Percentiles rank a stretch among this genome's conserved stretches.
These are phyloP conservation scores for Colletotrichum navitas DNA, from an alignment of 2,329 filamentous ascomycete species.

Conservation along the genomic window DNA sequence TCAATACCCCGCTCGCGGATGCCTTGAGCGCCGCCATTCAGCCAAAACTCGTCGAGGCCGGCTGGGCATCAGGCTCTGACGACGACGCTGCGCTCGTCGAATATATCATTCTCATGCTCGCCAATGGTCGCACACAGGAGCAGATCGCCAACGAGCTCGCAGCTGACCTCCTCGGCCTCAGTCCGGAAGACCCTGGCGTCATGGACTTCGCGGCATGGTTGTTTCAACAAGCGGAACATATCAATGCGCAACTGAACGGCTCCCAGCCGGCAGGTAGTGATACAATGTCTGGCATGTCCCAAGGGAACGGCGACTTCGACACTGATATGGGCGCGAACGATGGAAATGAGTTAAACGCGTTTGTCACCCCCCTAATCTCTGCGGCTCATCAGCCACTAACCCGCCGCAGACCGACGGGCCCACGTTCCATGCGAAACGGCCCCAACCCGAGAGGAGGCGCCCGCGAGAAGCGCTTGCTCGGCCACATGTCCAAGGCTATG, in stretches of 20 bases:
- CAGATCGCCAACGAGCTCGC: slow-evolving; percentile 91
- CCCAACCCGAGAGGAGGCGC: slow-evolving; percentile 64
- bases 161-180: slow-evolving; percentile 85
- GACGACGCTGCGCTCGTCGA: slow-evolving; percentile 90
- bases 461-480: slow-evolving; percentile 85
- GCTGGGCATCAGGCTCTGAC: slow-evolving; percentile 84
- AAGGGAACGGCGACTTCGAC: slow-evolving; percentile 67
- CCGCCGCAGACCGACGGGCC: slow-evolving; percentile 83
- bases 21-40: slow-evolving; percentile 86
- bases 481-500: slow-evolving; percentile 86
- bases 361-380: slow-evolving; percentile 53
- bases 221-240: slow-evolving; percentile 83
- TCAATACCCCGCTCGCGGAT: slow-evolving; percentile 86
- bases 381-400: slow-evolving; percentile 55
- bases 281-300: slow-evolving; percentile 49
- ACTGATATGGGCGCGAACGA: slow-evolving; percentile 77
- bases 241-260: slow-evolving; percentile 74
- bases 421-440: slow-evolving; percentile 91
- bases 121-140: slow-evolving; percentile 92
- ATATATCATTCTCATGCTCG: slow-evolving; percentile 97
- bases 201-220: slow-evolving; percentile 91
- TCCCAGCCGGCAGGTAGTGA: slow-evolving; percentile 50
- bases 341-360: slow-evolving; percentile 68
- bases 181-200: slow-evolving; percentile 85
- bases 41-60: slow-evolving; percentile 91